Conservation (phyloP, 768 basidiomycete genomes). For the Melanogaster broomeanus region DNA sequence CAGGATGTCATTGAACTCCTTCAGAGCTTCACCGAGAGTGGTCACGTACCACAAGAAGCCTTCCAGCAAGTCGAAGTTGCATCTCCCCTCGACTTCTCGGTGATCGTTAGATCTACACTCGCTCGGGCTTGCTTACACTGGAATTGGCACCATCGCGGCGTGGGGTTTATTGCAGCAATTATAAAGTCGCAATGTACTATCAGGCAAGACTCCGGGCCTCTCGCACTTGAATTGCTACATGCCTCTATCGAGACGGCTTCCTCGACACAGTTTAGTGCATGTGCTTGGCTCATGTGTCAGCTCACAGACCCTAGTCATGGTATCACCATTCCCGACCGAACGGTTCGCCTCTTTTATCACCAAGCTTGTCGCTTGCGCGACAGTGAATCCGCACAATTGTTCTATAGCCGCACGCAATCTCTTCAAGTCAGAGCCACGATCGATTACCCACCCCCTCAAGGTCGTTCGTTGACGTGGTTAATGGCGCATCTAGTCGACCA, state of each 20-base stretch:
- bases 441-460: conserved; percentile 53
- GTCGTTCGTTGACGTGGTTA: conserved; percentile 50
- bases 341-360: conserved; percentile 50
- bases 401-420: conserved; percentile 51
- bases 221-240: conserved; percentile 48
- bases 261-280: conserved; percentile 38
- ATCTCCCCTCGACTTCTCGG: conserved; percentile 39
- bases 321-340: conserved; percentile 41
- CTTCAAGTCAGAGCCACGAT: conserved; percentile 30
- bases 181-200: conserved; percentile 24
- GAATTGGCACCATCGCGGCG: conserved; percentile 50
- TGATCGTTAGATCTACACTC: conserved; percentile 51
- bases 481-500: conserved; percentile 43
- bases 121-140: conserved; percentile 55
- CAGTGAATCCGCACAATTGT: conserved; percentile 37
- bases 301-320: conserved; percentile 32
- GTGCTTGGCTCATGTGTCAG: conserved; percentile 42
- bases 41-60: conserved; percentile 49
- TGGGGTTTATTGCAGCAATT: conserved; percentile 37
- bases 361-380: conserved; percentile 33
- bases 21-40: conserved; percentile 44
- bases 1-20: conserved; percentile 48
- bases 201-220: conserved; percentile 28
- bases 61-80: conserved; percentile 40
- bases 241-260: conserved; percentile 40